These are phyloP conservation scores for Medicago truncatula DNA, from an alignment of 306 rosid species.

Conservation along the genomic window MtrunA17r5.0-ANR NC_053045.1:32420001-32420500, in stretches of 20 bases:
- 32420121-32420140: background rate
- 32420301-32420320: background rate
- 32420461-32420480: constrained; percentile 36
- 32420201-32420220: constrained; percentile 26
- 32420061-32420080: constrained; percentile 14
- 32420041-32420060: background rate
- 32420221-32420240: constrained; percentile 42
- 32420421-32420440: constrained; percentile 41
- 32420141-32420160: constrained; percentile 21
- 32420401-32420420: constrained; percentile 12
- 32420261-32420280: constrained; percentile 7
- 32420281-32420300: background rate
- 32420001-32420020: constrained; percentile 3
- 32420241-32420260: constrained; percentile 8
- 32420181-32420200: constrained; percentile 60
- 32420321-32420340: background rate
- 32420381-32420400: background rate
- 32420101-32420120: background rate
- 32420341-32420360: background rate
- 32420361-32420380: background rate
- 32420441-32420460: constrained; percentile 49
- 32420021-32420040: background rate
- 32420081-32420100: background rate
- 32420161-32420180: constrained; percentile 15
- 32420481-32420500: constrained; percentile 45